These are phyloP conservation scores for Magnaporthiopsis rhizophila DNA, from an alignment of 2,329 filamentous ascomycete species.

Conservation along the genomic window DNA sequence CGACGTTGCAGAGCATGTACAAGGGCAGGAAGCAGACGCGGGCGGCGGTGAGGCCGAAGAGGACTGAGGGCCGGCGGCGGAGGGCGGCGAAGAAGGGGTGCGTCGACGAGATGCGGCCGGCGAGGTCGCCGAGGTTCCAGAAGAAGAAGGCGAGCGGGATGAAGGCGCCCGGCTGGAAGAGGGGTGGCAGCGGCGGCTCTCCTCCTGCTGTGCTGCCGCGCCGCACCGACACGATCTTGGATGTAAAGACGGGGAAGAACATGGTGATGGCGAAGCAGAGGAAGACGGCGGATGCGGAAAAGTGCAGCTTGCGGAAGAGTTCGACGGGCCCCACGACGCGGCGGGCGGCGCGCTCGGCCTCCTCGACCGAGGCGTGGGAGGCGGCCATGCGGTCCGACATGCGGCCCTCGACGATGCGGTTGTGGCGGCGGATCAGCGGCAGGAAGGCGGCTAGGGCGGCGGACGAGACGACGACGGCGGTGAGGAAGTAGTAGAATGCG, in stretches of 20 bases:
- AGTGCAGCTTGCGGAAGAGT: constrained; percentile 71
- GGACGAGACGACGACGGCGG: constrained; percentile 69
- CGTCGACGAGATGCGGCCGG: constrained; percentile 63
- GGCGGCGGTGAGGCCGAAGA: constrained; percentile 60
- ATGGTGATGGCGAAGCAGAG: constrained; percentile 79
- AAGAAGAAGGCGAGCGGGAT: constrained; percentile 85
- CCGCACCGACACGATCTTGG: constrained; percentile 47
- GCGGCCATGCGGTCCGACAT: constrained; percentile 40
- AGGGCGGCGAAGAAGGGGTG: constrained; percentile 45
- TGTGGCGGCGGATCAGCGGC: constrained; percentile 58
- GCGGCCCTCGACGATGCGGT: constrained; percentile 41
- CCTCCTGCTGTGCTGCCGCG: constrained; percentile 9
- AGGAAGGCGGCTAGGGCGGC: constrained; percentile 65
- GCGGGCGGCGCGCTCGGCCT: constrained; percentile 42
- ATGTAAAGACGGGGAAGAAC: constrained; percentile 91
- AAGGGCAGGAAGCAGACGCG: constrained; percentile 70
- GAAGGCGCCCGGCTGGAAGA: constrained; percentile 70
- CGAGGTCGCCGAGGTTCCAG: constrained; percentile 86
- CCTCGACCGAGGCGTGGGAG: constrained; percentile 42
- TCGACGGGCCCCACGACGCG: constrained; percentile 47
- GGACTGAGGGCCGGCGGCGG: constrained; percentile 51
- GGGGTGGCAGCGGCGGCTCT: constrained; percentile 29
- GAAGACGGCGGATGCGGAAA: constrained; percentile 69
- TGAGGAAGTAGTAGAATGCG: constrained; percentile 86
- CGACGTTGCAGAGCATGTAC: constrained; percentile 84